Percentiles rank a stretch among this genome's conserved stretches.
Conservation (phyloP, 1,139 yeast genomes). For the Nakaseomyces sp. region DNA sequence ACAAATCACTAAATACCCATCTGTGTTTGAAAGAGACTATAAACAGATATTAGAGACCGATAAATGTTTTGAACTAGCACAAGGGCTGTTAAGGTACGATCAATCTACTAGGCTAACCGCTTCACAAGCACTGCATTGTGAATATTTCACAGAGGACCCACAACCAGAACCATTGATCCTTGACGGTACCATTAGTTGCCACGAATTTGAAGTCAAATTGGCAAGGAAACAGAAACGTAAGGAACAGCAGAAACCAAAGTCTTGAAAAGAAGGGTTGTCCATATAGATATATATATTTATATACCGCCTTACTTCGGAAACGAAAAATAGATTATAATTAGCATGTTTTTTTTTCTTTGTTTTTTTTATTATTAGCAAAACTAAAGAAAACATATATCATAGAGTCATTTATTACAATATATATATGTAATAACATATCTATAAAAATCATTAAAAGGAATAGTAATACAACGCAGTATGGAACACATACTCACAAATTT, state of each 20-base stretch:
- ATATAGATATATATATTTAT: no score
- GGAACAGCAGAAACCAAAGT: slow-evolving; percentile 20
- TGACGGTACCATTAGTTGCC: slow-evolving; percentile 72
- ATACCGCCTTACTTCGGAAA: no score
- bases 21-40: slow-evolving; percentile 44
- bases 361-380: no score
- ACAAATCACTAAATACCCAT: slow-evolving; percentile 31
- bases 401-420: not conserved
- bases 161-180: slow-evolving; percentile 49
- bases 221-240: slow-evolving; percentile 73
- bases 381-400: no score
- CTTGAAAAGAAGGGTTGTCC: not conserved
- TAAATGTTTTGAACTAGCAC: slow-evolving; percentile 58
- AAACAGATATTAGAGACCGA: slow-evolving; percentile 39
- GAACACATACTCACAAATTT: not conserved
- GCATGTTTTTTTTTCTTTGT: not conserved
- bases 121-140: slow-evolving; percentile 50
- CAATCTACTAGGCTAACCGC: slow-evolving; percentile 62
- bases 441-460: no score
- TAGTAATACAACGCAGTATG: not conserved
- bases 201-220: slow-evolving; percentile 61
- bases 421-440: not conserved
- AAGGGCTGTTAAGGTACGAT: slow-evolving; percentile 52
- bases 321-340: not conserved
- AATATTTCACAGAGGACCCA: slow-evolving; percentile 67